Conservation (phyloP, 306 rosid species). For the Cucurbita pepo region DNA sequence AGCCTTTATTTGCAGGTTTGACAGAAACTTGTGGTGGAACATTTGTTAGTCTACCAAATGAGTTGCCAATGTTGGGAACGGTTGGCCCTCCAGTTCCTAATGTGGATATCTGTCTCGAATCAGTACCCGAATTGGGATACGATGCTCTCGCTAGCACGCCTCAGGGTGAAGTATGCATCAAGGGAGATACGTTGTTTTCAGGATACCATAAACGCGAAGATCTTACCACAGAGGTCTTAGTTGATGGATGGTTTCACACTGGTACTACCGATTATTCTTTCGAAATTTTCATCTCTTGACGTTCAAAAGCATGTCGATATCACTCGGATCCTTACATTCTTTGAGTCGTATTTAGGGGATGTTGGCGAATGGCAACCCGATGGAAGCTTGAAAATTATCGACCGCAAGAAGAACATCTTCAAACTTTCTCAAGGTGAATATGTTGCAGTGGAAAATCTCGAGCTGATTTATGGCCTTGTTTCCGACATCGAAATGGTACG, state of each 20-base stretch:
- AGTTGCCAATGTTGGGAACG: constrained; percentile 66
- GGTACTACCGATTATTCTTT: constrained; percentile 29
- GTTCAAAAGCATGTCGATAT: not conserved
- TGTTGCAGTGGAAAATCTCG: constrained; percentile 96
- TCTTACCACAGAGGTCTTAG: constrained; percentile 73
- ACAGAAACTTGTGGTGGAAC: constrained; percentile 97
- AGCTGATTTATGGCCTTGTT: constrained; percentile 57
- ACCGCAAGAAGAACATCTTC: constrained; percentile 93
- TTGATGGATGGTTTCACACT: constrained; percentile 94
- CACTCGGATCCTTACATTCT: not conserved
- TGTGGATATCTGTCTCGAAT: constrained; percentile 77
- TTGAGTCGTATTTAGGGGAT: constrained; percentile 47
- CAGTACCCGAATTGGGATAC: constrained; percentile 96
- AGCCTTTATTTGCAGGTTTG: constrained; percentile 37
- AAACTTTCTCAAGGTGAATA: constrained; percentile 98
- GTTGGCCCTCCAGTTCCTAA: constrained; percentile 99
- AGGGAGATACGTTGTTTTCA: constrained; percentile 65
- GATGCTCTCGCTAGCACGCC: constrained; percentile 60
- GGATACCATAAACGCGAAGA: constrained; percentile 91
- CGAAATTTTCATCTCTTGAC: constrained; percentile 1
- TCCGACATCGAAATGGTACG: constrained; percentile 67
- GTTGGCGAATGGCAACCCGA: constrained; percentile 90
- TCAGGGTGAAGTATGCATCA: constrained; percentile 79
- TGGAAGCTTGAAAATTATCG: constrained; percentile 95
- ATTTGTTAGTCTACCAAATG: constrained; percentile 80